Evolutionary conservation across 768 basidiomycete species (phyloP).

Genomic region (Phlegmacium glaucopus): DNA sequence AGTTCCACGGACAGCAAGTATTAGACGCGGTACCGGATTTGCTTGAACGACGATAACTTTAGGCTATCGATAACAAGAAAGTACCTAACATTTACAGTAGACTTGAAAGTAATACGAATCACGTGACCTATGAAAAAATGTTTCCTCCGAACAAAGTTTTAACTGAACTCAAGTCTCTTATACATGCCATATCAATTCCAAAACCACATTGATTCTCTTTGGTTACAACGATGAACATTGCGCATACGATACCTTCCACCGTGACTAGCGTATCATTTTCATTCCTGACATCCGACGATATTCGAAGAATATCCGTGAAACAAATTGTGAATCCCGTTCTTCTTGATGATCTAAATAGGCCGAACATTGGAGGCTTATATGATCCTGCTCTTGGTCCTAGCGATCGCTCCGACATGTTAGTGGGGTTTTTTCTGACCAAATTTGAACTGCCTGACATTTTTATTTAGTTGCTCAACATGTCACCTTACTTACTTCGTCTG

Average conservation of each 20-base stretch:
- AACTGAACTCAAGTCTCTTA: too few species aligned
- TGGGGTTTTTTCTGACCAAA: constrained; percentile 13
- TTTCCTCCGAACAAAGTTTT: too few species aligned
- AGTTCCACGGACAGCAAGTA: constrained; percentile 34
- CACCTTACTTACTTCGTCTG: constrained; percentile 90
- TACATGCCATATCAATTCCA: too few species aligned
- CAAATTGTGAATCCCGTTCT: constrained; percentile 92
- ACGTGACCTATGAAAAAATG: constrained; percentile 29
- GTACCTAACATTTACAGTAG: constrained; percentile 6
- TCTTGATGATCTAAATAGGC: constrained; percentile 90
- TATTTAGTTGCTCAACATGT: constrained; percentile 85
- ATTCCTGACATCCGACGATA: constrained; percentile 83
- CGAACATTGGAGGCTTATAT: constrained; percentile 89
- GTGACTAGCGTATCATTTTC: constrained; percentile 89
- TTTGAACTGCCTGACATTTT: constrained; percentile 11
- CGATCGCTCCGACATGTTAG: constrained; percentile 87
- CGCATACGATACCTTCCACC: constrained; percentile 82
- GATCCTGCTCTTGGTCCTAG: constrained; percentile 94
- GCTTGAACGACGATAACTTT: too few species aligned
- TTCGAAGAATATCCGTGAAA: constrained; percentile 94
- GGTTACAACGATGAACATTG: constrained; percentile 74
- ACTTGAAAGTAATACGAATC: constrained; percentile 2
- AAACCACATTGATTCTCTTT: not conserved
- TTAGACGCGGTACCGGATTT: constrained; percentile 47
- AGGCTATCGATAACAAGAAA: too few species aligned